phyloP scores from a whole-genome alignment of 176 grass and related monocot genomes.

The Eleusine coracana region DNA sequence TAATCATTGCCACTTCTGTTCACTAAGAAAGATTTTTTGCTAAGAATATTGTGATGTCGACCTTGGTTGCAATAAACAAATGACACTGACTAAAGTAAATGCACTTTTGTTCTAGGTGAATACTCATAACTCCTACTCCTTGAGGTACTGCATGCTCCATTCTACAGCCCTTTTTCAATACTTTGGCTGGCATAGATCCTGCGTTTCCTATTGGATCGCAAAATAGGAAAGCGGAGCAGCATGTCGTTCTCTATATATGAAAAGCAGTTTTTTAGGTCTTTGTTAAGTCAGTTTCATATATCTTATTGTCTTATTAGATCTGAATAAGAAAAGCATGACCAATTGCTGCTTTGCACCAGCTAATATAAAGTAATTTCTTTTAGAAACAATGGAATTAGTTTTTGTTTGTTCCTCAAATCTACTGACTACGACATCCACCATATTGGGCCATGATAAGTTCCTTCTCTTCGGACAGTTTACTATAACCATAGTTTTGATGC shows the following conservation, averaged over 20 bases:
- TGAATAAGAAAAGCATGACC: background rate
- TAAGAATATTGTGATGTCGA: background rate
- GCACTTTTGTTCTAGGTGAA: background rate
- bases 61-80: background rate
- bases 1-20: background rate
- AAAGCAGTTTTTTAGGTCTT: background rate
- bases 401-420: background rate
- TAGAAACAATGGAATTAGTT: background rate
- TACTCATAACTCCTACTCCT: background rate
- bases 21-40: background rate
- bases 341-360: background rate
- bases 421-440: background rate
- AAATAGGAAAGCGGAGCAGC: background rate
- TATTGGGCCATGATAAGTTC: background rate
- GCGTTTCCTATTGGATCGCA: background rate
- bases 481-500: background rate
- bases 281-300: background rate
- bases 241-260: background rate
- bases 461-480: background rate
- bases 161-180: background rate
- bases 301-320: conserved; percentile 3
- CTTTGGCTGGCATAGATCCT: background rate
- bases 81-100: background rate
- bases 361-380: background rate
- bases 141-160: background rate